Evolutionary conservation across 805 yeast species (phyloP).

Genomic region (Grigorovia humatica): DNA sequence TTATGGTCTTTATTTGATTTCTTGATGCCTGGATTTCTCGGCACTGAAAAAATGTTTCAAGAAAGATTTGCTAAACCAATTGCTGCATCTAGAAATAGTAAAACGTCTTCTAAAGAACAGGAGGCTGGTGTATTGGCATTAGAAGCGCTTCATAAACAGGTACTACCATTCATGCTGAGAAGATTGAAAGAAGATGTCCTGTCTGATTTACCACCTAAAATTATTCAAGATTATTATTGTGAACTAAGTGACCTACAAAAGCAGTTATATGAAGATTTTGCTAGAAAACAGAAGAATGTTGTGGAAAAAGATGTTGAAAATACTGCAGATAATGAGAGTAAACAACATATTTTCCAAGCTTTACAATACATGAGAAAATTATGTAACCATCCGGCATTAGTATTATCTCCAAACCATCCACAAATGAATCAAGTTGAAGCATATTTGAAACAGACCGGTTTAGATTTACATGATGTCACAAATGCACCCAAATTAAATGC

Average conservation of each 20-base stretch:
- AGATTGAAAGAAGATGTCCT: conserved; percentile 93
- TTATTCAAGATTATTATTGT: conserved; percentile 96
- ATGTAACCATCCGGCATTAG: conserved; percentile 94
- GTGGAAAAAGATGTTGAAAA: conserved; percentile 56
- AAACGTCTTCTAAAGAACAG: conserved; percentile 84
- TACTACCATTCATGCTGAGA: conserved; percentile 89
- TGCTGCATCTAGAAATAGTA: conserved; percentile 83
- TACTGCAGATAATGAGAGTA: conserved; percentile 40
- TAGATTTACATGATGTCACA: conserved; percentile 57
- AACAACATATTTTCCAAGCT: conserved; percentile 94
- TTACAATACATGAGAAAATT: conserved; percentile 93
- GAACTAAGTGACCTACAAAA: conserved; percentile 87
- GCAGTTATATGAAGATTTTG: conserved; percentile 80
- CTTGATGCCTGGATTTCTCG: conserved; percentile 97
- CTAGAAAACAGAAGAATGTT: conserved; percentile 65
- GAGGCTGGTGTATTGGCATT: conserved; percentile 94
- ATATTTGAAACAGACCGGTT: conserved; percentile 47
- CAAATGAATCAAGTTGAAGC: conserved; percentile 58
- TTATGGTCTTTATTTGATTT: conserved; percentile 96
- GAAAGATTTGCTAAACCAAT: conserved; percentile 97
- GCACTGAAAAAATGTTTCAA: conserved; percentile 87
- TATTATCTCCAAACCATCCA: conserved; percentile 74
- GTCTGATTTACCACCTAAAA: conserved; percentile 94
- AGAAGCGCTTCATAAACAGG: conserved; percentile 94
- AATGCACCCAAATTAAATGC: conserved; percentile 90